These are phyloP conservation scores for Bolboschoenus planiculmis DNA, from an alignment of 176 grass and related monocot species.

Conservation along the genomic window DNA sequence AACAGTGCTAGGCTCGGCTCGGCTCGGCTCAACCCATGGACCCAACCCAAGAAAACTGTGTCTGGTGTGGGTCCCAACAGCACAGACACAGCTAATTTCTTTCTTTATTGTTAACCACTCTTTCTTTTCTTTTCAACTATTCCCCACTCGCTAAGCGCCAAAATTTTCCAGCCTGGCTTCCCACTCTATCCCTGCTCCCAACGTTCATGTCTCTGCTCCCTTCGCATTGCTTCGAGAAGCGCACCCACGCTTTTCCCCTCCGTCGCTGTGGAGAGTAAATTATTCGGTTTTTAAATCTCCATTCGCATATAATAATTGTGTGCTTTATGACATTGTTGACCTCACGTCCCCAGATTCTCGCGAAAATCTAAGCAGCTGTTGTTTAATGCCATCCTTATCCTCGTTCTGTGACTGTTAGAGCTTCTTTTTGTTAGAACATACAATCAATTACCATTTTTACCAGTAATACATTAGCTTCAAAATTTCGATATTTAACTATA, in stretches of 20 bases:
- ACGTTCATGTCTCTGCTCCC: conserved; percentile 35
- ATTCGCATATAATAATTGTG: background rate
- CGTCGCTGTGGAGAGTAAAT: too few relatives aligned
- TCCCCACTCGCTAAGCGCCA: background rate
- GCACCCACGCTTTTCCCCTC: conserved; percentile 36
- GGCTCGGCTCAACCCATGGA: too few relatives aligned
- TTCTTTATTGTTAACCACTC: background rate
- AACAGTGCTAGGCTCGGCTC: too few relatives aligned
- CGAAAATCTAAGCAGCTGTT: background rate
- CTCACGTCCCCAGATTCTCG: conserved; percentile 16
- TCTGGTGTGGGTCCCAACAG: background rate
- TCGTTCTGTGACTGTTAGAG: background rate
- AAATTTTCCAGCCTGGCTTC: conserved; percentile 28
- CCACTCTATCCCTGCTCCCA: conserved; percentile 17
- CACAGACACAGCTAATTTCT: conserved; percentile 5
- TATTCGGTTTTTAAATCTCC: background rate
- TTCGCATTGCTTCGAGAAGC: conserved; percentile 37
- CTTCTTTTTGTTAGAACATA: too few relatives aligned
- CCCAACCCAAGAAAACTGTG: background rate
- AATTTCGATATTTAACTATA: too few relatives aligned
- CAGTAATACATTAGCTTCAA: too few relatives aligned
- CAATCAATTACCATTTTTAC: too few relatives aligned
- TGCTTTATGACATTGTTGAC: conserved; percentile 13
- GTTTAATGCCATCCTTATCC: conserved; percentile 16
- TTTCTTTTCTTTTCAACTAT: background rate